phyloP scores from a whole-genome alignment of 2,329 filamentous ascomycete species.

The Fusarium sp. region DNA sequence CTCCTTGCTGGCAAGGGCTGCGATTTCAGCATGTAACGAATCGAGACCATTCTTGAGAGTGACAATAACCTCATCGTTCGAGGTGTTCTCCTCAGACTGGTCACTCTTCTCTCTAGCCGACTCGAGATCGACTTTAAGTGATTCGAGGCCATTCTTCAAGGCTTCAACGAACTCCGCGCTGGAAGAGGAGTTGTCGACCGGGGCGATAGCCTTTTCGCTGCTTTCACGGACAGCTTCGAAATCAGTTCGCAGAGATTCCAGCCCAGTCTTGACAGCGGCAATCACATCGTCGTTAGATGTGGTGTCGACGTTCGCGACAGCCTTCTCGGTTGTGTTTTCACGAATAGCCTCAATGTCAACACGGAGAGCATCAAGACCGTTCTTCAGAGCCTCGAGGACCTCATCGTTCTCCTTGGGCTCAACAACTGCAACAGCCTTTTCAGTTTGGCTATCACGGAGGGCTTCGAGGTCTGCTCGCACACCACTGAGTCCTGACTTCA shows the following conservation, averaged over 20 bases:
- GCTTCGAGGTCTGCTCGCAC: slow-evolving; percentile 82
- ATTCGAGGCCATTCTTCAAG: slow-evolving; percentile 39
- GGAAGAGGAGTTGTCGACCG: slow-evolving; percentile 29
- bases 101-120: slow-evolving; percentile 73
- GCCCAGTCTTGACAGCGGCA: slow-evolving; percentile 35
- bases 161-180: slow-evolving; percentile 36
- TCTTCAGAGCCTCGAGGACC: slow-evolving; percentile 74
- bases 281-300: slow-evolving; percentile 38
- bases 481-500: slow-evolving; percentile 82
- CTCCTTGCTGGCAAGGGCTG: slow-evolving; percentile 69
- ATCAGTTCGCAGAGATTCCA: slow-evolving; percentile 32
- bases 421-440: slow-evolving; percentile 54
- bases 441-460: slow-evolving; percentile 69
- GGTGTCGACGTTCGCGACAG: slow-evolving; percentile 16
- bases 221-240: slow-evolving; percentile 66
- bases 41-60: slow-evolving; percentile 83
- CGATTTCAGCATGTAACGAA: slow-evolving; percentile 76
- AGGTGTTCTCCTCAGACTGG: slow-evolving; percentile 70
- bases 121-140: slow-evolving; percentile 37
- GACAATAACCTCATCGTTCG: slow-evolving; percentile 85
- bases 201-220: slow-evolving; percentile 57
- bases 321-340: slow-evolving; percentile 65
- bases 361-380: slow-evolving; percentile 39
- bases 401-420: slow-evolving; percentile 76
- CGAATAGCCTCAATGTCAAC: slow-evolving; percentile 56